Conservation (phyloP, 768 basidiomycete genomes). For the Termitomyces sp. region DNA sequence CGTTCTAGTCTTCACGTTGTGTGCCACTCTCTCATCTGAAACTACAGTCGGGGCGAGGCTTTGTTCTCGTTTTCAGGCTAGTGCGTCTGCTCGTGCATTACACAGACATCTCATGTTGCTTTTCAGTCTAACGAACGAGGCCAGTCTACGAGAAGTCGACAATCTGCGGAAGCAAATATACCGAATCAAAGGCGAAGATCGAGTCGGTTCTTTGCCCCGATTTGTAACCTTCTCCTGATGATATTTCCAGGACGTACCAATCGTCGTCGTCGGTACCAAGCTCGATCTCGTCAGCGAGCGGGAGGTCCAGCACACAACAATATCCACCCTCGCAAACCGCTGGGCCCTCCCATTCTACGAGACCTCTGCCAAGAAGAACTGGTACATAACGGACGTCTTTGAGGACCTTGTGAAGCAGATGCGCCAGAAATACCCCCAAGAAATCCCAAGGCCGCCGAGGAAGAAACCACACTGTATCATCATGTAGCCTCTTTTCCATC, state of each 20-base stretch:
- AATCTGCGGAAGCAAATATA: conserved; percentile 77
- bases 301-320: conserved; percentile 61
- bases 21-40: conserved; percentile 1
- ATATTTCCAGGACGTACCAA: conserved; percentile 51
- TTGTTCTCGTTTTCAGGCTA: conserved; percentile 79
- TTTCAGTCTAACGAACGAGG: conserved; percentile 74
- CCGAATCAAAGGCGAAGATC: conserved; percentile 68
- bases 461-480: conserved; percentile 26
- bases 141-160: conserved; percentile 75
- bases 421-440: conserved; percentile 56
- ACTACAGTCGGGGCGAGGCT: conserved; percentile 63
- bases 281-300: conserved; percentile 77
- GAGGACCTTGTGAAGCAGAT: conserved; percentile 73
- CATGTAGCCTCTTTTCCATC: conserved; percentile 26
- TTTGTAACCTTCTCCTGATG: conserved; percentile 3
- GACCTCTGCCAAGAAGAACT: conserved; percentile 83
- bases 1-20: background rate
- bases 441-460: conserved; percentile 11
- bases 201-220: conserved; percentile 30
- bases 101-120: conserved; percentile 3
- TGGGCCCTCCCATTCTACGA: conserved; percentile 82
- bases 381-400: conserved; percentile 76
- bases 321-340: conserved; percentile 54
- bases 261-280: conserved; percentile 85
- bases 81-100: conserved; percentile 1